A percentile compares a stretch with the other conserved stretches of the same genome.
phyloP scores from a whole-genome alignment of 2,329 filamentous ascomycete species.

The Colletotrichum viniferum region DNA sequence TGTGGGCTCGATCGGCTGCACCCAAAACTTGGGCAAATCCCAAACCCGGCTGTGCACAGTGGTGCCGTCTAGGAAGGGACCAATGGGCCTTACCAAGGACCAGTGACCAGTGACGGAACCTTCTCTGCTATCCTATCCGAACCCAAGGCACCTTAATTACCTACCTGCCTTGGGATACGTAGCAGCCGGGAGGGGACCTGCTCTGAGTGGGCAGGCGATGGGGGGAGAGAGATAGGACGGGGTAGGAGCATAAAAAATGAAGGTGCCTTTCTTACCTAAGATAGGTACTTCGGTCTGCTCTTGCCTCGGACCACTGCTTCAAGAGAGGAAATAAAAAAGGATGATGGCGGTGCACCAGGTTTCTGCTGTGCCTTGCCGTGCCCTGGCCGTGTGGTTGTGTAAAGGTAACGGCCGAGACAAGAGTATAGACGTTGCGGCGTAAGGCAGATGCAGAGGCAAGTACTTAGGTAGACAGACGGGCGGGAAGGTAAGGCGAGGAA shows the following conservation, averaged over 20 bases:
- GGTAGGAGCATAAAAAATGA: neutral
- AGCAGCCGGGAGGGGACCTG: neutral
- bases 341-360: neutral
- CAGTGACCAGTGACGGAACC: neutral
- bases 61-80: neutral
- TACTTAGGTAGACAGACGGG: neutral
- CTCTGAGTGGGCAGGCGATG: neutral
- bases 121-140: neutral
- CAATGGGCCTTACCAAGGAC: neutral
- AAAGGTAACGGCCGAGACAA: neutral
- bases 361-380: neutral
- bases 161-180: neutral
- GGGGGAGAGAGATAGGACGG: neutral
- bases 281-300: neutral
- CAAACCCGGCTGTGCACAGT: conserved; percentile 4
- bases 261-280: neutral
- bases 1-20: conserved; percentile 21
- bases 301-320: neutral
- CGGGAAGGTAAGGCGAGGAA: neutral
- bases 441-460: neutral
- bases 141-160: neutral
- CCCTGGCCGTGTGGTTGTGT: neutral
- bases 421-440: neutral
- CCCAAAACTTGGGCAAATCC: conserved; percentile 14
- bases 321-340: neutral